phyloP scores from a whole-genome alignment of 495 filamentous ascomycete genomes.

The Melanomma pulvis-pyrius region DNA sequence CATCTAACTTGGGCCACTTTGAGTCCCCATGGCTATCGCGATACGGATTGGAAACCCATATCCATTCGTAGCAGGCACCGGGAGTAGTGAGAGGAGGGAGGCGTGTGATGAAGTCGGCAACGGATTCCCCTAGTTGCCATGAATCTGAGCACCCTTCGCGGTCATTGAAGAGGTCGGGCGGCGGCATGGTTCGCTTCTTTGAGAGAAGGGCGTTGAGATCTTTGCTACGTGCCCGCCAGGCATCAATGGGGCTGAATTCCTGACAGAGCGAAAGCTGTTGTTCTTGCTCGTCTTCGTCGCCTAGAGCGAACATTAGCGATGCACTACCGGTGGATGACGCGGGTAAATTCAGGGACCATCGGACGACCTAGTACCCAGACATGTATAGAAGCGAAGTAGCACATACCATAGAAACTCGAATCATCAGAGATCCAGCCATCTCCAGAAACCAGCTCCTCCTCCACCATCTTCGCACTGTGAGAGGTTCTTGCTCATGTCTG shows the following conservation, averaged over 20 bases:
- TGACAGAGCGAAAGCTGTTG: constrained; percentile 20
- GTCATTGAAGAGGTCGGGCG: constrained; percentile 49
- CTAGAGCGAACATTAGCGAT: constrained; percentile 17
- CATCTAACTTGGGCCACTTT: constrained; percentile 30
- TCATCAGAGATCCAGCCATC: constrained; percentile 45
- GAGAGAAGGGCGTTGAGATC: constrained; percentile 11
- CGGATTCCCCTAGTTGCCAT: constrained; percentile 61
- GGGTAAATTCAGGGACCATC: background rate
- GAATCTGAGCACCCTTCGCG: constrained; percentile 49
- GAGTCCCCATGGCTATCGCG: constrained; percentile 21
- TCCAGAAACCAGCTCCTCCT: constrained; percentile 36
- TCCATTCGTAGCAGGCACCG: constrained; percentile 59
- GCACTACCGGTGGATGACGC: background rate
- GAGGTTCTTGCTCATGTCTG: constrained; percentile 1
- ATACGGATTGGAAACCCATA: constrained; percentile 64
- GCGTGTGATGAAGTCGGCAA: constrained; percentile 64
- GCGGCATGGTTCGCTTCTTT: background rate
- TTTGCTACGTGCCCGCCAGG: constrained; percentile 9
- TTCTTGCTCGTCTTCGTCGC: constrained; percentile 31
- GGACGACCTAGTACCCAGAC: background rate
- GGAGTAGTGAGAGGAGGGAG: constrained; percentile 61
- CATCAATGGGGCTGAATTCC: background rate
- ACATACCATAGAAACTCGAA: constrained; percentile 45
- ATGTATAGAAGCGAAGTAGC: background rate
- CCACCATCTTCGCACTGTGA: constrained; percentile 15